A percentile compares a stretch with the other conserved stretches of the same genome.
Conservation (phyloP, 2,329 filamentous ascomycete species). For the Pyrenochaeta sp. region DNA sequence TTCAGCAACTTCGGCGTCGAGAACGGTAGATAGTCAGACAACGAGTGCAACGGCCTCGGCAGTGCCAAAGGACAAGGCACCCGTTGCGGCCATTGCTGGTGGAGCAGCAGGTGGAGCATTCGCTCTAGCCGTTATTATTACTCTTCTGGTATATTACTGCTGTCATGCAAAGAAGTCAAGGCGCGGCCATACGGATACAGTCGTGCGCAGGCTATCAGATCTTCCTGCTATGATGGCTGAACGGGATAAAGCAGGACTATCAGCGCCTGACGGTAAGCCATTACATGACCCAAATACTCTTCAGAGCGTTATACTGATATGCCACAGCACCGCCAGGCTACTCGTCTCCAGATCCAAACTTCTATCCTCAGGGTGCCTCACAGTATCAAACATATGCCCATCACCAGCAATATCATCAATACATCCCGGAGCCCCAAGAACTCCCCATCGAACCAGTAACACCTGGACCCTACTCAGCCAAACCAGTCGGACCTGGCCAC, state of each 20-base stretch:
- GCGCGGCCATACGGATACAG: constrained; percentile 7
- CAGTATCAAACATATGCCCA: neutral
- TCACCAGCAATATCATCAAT: neutral
- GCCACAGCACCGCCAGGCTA: constrained; percentile 19
- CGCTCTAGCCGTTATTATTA: constrained; percentile 21
- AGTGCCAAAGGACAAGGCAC: constrained; percentile 2
- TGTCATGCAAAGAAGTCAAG: constrained; percentile 19
- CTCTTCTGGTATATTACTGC: constrained; percentile 25
- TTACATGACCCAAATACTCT: neutral
- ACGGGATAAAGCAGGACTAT: neutral
- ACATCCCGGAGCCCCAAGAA: constrained; percentile 16
- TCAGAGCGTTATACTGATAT: neutral
- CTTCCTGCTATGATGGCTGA: constrained; percentile 5
- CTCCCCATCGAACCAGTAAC: constrained; percentile 6
- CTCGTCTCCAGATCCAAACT: constrained; percentile 5
- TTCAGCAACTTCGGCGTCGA: constrained; percentile 2
- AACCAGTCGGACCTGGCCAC: neutral
- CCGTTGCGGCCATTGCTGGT: constrained; percentile 34
- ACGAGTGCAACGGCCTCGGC: neutral
- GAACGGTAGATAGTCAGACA: neutral
- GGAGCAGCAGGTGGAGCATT: constrained; percentile 31
- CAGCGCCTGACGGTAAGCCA: constrained; percentile 2
- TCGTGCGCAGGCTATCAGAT: constrained; percentile 9
- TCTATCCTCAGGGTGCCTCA: constrained; percentile 1
- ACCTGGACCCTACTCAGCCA: neutral